Evolutionary conservation across 305 asterid species (phyloP), one percentile per base, ranked within the genome.

Genomic region (Fraxinus sp.): DNA sequence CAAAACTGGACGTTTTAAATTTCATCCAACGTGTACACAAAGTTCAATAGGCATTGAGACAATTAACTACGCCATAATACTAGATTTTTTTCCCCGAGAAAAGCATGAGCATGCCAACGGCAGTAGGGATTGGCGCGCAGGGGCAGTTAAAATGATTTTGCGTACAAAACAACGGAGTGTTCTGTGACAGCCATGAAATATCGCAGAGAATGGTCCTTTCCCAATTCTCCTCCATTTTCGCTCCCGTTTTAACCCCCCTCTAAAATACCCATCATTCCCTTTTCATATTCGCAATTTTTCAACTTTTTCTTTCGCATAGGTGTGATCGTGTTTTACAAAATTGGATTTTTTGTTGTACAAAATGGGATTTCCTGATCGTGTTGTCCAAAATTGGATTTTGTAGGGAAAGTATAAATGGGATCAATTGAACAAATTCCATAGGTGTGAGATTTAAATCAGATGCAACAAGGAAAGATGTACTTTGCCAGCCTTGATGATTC

Each of bases 401-500:
- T 22, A 10, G 59, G 20, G 24, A 26, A 33, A 49, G 72, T 52
- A n/a, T 13, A 76, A 26, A 55, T 76, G 82, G 71, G 83, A 79
- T 77, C 57, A 43, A 75, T 83, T 79, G 76, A 80, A 80, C 68
- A 37, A 46, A 43, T 80, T 33, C 68, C 43, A 71, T 76, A 82
- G 39, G 87, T 77, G 37, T 30, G 13, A 28, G 39, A 68, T 88
- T 84, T 62, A 78, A 87, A 86, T 89, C 85, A 81, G 79, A 88
- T 86, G 95, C 97, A 90, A 76, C 92, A 89, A 76, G 93, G 87
- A 70, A 88, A 78, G 80, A 92, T 92, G 94, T 89, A 87, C 82
- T 93, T 93, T 87, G 80, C 94, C 35, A 91, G 89, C 87, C 92
- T 96, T 64, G 99, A 96, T 76, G 99, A 96, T 87, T 96, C 99